Evolutionary conservation across 2,329 filamentous ascomycete species (phyloP).

Genomic region (Alternaria angustiovoidea): DNA sequence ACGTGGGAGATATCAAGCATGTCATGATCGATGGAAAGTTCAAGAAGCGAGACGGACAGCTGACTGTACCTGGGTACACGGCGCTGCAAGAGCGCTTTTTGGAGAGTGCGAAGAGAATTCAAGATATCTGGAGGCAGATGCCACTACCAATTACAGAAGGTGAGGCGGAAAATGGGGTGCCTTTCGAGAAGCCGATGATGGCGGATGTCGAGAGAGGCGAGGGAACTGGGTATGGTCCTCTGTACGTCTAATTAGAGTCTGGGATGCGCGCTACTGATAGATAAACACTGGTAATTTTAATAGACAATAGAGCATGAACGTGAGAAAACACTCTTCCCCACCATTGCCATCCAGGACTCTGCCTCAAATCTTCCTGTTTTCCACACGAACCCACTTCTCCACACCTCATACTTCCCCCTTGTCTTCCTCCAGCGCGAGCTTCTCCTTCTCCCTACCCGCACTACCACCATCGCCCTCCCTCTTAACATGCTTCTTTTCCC

Average conservation of each 20-base stretch:
- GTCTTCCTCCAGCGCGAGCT: not conserved
- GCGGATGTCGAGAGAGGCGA: conserved; percentile 13
- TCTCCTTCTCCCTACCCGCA: not conserved
- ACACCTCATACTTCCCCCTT: not conserved
- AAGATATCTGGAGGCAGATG: conserved; percentile 24
- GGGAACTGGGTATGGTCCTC: conserved; percentile 11
- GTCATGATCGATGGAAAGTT: conserved; percentile 62
- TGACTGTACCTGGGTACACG: conserved; percentile 36
- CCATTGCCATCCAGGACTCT: not conserved
- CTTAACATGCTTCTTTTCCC: conserved; percentile 40
- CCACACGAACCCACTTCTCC: not conserved
- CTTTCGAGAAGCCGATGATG: not conserved
- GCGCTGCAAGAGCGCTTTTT: conserved; percentile 30
- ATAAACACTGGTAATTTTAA: not conserved
- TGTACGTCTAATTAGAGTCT: not conserved
- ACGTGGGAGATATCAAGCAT: conserved; percentile 61
- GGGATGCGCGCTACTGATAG: not conserved
- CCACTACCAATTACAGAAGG: conserved; percentile 6
- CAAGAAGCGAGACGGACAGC: conserved; percentile 55
- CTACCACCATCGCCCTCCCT: conserved; percentile 8
- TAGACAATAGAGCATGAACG: not conserved
- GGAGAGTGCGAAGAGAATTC: conserved; percentile 30
- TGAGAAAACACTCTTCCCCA: not conserved
- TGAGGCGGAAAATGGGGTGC: not conserved
- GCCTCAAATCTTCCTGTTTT: not conserved